Base-by-base conservation (phyloP, 345 rosid genomes). In the Physaria fendleri region DNA sequence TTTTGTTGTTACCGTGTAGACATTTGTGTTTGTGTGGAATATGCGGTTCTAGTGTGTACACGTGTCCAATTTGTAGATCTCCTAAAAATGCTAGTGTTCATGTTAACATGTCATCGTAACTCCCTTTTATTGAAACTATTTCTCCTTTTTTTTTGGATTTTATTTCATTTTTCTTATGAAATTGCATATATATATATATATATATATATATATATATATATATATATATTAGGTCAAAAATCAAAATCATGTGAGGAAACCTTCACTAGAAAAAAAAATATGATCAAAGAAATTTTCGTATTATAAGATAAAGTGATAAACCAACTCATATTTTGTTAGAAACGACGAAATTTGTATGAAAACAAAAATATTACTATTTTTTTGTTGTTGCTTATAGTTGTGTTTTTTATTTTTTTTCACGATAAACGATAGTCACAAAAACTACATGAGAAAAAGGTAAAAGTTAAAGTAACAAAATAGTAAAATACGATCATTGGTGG, bases 1-100 rank as follows among this genome's bases (percentile, higher is more conserved):
- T 85, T 64, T 59, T 89, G 84, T 46, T 89, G 21, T 64, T 89
- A 72, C 97, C 97, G 37, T 89, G 97, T 62, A 75, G 97, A 81
- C 97, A 89, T 60, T 58, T 89, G 61, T 84, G 94, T 66, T 44
- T 89, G 72, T 85, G 91, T 60, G 76, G 82, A 34, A 65, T 28
- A 0, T 85, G 94, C 38, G 95, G 81, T 68, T 82, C 84, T 21
- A 70, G 45, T 35, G 73, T 78, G 7, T 77, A 79, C 60, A 55
- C 76, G 68, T 89, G 97, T 76, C 95, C 91, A 3, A 52, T 89
- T 24, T 89, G 97, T 84, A 78, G 71, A 46, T 73, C 91, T 47
- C 38, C 81, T 10, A 81, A 80, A 75, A 75, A 76, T 30, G 87
- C 77, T 34, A 85, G 84, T 44, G 81, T 85, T 47, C 91, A 82